phyloP scores from a whole-genome alignment of 2,329 filamentous ascomycete species.

The Sarocladium strictum region DNA sequence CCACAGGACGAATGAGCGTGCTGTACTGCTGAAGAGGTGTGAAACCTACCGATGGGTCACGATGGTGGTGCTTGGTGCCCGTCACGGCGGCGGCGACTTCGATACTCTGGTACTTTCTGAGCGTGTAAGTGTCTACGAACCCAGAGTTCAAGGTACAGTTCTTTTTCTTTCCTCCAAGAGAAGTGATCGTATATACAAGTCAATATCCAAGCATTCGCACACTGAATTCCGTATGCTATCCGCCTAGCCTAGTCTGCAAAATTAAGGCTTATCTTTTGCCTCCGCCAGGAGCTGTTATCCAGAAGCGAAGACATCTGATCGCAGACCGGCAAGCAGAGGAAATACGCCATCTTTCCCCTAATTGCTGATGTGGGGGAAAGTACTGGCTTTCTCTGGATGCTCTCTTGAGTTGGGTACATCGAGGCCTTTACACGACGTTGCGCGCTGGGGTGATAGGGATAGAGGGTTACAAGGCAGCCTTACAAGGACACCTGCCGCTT shows the following conservation, averaged over 20 bases:
- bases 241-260: too few relatives aligned
- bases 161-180: too few relatives aligned
- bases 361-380: background rate
- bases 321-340: background rate
- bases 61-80: background rate
- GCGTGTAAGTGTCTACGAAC: too few relatives aligned
- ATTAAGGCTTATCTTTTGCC: too few relatives aligned
- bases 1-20: background rate
- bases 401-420: background rate
- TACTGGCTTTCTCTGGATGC: background rate
- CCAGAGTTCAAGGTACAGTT: too few relatives aligned
- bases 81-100: background rate
- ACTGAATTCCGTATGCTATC: too few relatives aligned
- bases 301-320: too few relatives aligned
- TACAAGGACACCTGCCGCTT: too few relatives aligned
- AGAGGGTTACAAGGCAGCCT: background rate
- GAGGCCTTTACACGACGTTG: background rate
- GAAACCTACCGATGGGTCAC: constrained; percentile 25
- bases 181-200: too few relatives aligned
- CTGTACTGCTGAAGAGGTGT: constrained; percentile 5
- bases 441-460: background rate
- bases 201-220: too few relatives aligned
- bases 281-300: too few relatives aligned
- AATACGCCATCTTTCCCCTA: background rate
- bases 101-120: background rate